Base-by-base conservation (phyloP, 345 rosid species). In the Melaleuca quinquenervia region DNA sequence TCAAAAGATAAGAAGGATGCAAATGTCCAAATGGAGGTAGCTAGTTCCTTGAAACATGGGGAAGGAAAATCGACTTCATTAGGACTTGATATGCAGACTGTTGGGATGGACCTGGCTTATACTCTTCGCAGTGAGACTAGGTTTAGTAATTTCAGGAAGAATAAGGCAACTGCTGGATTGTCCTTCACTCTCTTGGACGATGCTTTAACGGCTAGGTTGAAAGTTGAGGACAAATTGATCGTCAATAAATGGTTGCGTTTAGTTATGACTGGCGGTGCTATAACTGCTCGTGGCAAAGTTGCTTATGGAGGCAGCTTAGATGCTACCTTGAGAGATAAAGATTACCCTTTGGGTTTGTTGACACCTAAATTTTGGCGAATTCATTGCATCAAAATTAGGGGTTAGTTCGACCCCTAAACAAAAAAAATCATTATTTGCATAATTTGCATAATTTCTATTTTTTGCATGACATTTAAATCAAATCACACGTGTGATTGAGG, bases 281-380 rank as follows among this genome's bases (percentile, higher is more conserved):
- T 95, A 95, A 91, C 94, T 49, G 90, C 95, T 76, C 94, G 96
- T 7, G 96, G 98, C 52, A 98, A 95, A 85, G 88, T 94, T 84
- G 99, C 99, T 11, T 96, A 94, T 85, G 99, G 98, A 84, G 99
- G 98, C 85, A 97, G 93, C 88, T 90, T 97, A 88, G 99, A 96
- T 92, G 98, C 98, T 83, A 97, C 94, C 83, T 82, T 94, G 88
- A 92, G 94, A 88, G 99, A 95, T 89, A 93, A 95, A 85, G 99
- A 97, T 52, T 92, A 94, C 90, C 99, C 96, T 9, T 87, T 96
- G 64, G 96, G 99, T 94, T 90, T 90, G 87, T n/a, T n/a, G n/a
- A n/a, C n/a, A n/a, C n/a, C n/a, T n/a, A n/a, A n/a, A n/a, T n/a
- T n/a, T n/a, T n/a, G n/a, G n/a, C n/a, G n/a, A n/a, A n/a, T n/a